Evolutionary conservation across 768 basidiomycete species (phyloP).

Genomic region (Panus rudis): DNA sequence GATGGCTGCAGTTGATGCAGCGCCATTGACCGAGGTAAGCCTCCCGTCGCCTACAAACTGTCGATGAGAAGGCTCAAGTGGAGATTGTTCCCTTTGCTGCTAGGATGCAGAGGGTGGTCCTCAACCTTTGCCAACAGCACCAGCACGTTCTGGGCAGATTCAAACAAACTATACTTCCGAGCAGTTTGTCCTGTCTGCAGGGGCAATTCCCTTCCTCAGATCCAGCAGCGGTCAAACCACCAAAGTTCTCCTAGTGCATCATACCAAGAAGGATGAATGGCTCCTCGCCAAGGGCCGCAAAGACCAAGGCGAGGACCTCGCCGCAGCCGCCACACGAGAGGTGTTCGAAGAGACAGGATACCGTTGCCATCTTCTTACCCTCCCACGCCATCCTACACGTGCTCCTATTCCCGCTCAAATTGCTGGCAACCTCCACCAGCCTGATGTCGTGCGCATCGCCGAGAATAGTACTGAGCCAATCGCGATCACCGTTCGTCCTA

Average conservation of each 20-base stretch:
- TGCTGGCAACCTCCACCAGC: background rate
- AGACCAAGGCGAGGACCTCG: slow-evolving; percentile 21
- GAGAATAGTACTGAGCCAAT: slow-evolving; percentile 12
- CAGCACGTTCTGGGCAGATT: too few relatives aligned
- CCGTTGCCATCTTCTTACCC: slow-evolving; percentile 18
- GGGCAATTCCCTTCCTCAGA: slow-evolving; percentile 10
- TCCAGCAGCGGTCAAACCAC: slow-evolving; percentile 2
- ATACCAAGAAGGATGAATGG: slow-evolving; percentile 18
- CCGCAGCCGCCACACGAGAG: slow-evolving; percentile 23
- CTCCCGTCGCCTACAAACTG: too few relatives aligned
- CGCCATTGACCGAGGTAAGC: too few relatives aligned
- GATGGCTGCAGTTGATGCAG: too few relatives aligned
- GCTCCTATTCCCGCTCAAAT: slow-evolving; percentile 1
- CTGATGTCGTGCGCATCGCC: slow-evolving; percentile 4
- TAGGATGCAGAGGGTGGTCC: too few relatives aligned
- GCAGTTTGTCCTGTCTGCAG: slow-evolving; percentile 10
- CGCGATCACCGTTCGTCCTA: slow-evolving; percentile 9
- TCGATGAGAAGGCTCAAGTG: too few relatives aligned
- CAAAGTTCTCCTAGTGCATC: slow-evolving; percentile 11
- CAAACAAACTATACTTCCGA: too few relatives aligned
- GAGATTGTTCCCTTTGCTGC: too few relatives aligned
- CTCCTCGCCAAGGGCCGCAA: slow-evolving; percentile 25
- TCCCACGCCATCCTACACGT: slow-evolving; percentile 11
- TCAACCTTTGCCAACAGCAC: too few relatives aligned
- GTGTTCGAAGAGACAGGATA: slow-evolving; percentile 28